Conservation (phyloP, 805 yeast species). For the Candida awuae region DNA sequence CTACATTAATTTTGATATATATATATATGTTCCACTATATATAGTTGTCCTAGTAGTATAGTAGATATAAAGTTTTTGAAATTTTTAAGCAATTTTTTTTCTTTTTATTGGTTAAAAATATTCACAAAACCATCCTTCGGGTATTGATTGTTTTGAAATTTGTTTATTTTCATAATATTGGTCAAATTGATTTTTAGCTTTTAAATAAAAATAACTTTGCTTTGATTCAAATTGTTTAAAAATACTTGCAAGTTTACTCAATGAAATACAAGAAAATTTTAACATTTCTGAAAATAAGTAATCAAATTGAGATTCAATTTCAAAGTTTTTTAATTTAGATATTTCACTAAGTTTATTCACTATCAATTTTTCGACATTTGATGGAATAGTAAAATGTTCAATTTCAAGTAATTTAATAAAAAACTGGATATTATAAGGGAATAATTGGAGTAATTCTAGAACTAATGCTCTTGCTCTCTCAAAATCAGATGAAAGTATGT, state of each 20-base stretch:
- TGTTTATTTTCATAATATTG: constrained; percentile 11
- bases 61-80: too few species aligned
- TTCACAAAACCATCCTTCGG: constrained; percentile 8
- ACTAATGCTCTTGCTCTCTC: constrained; percentile 32
- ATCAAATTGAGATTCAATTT: constrained; percentile 27
- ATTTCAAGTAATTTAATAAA: constrained; percentile 37
- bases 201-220: constrained; percentile 19
- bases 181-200: constrained; percentile 18
- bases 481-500: constrained; percentile 31
- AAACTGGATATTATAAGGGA: constrained; percentile 31
- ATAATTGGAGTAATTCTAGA: constrained; percentile 18
- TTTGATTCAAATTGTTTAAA: constrained; percentile 20
- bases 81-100: too few species aligned
- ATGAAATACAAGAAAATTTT: constrained; percentile 19
- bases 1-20: neutral
- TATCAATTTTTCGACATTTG: constrained; percentile 11
- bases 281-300: constrained; percentile 31
- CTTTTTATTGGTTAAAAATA: constrained; percentile 12
- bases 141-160: neutral
- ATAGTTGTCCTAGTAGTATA: too few species aligned
- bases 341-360: constrained; percentile 6
- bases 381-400: constrained; percentile 27
- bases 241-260: constrained; percentile 18
- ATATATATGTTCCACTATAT: neutral
- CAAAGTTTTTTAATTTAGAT: neutral